Base-by-base conservation (phyloP, 345 rosid genomes). In the Eucalyptus coolabah region DNA sequence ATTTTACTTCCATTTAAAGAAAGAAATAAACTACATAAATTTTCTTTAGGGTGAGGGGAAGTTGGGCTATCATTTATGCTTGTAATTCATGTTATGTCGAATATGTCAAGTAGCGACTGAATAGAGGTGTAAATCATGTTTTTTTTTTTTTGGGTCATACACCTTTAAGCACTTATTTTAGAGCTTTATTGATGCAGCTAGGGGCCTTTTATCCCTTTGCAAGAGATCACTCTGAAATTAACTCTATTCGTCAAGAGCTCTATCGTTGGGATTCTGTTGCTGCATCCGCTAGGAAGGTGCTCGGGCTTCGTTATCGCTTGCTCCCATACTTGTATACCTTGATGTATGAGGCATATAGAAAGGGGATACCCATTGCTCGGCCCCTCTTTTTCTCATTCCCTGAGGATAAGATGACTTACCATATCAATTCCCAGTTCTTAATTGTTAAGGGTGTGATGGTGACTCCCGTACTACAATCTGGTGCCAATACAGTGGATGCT, bases 171-270 rank as follows among this genome's bases (percentile, higher is more conserved):
- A 19, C 45, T 72, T 37, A 37, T 37, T 19, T 37, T 19, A 37
- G 45, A 37, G 83, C 83, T 72, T 10, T 19, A 72, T 3, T 11
- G 47, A 86, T 50, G 94, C 93, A 96, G 98, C 87, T 96, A 3
- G 98, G 98, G 87, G 97, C 98, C 13, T 96, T 95, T 90, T 96
- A 96, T 87, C 98, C 98, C 51, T 96, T 96, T 60, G 94, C 98
- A 30, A 95, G 98, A 92, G 98, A 96, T 85, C 98, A 96, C 89
- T 94, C 98, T 0, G 91, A 50, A 50, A 50, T 50, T 50, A 50
- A 50, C 53, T 50, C 93, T 4, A 89, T 30, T 9, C 94, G 94
- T 37, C 98, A 94, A 92, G 98, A 96, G 91, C 95, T 96, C 49
- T 96, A 94, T 93, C 88, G 94, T 4, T 95, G 98, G 98, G 97